Evolutionary conservation across 2,329 filamentous ascomycete species (phyloP).

Genomic region (Aspergillus persii): DNA sequence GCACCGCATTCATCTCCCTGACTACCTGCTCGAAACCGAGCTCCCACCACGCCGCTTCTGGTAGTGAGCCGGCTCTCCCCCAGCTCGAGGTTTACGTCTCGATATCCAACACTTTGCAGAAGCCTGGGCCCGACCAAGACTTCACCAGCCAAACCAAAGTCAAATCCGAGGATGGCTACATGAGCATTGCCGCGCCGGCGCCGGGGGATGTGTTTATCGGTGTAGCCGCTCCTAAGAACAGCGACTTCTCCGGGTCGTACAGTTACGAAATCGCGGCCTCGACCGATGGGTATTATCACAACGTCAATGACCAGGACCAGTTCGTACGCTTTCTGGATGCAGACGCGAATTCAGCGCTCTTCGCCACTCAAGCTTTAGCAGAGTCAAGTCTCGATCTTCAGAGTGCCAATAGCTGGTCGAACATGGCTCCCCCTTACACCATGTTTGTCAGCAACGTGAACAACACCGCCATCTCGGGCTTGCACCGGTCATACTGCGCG

Average conservation of each 20-base stretch:
- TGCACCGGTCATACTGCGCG: slow-evolving; percentile 81
- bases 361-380: slow-evolving; percentile 71
- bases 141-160: slow-evolving; percentile 41
- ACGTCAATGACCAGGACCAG: slow-evolving; percentile 49
- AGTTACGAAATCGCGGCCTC: slow-evolving; percentile 81
- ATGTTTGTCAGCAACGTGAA: slow-evolving; percentile 71
- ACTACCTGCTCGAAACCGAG: slow-evolving; percentile 81
- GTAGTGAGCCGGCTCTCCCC: slow-evolving; percentile 52
- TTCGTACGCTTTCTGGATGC: slow-evolving; percentile 80
- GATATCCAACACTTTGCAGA: slow-evolving; percentile 59
- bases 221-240: slow-evolving; percentile 67
- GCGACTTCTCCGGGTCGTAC: slow-evolving; percentile 65
- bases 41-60: slow-evolving; percentile 46
- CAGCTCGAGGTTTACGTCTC: slow-evolving; percentile 81
- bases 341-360: slow-evolving; percentile 72
- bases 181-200: slow-evolving; percentile 61
- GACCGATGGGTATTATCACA: slow-evolving; percentile 73
- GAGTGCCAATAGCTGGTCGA: slow-evolving; percentile 56
- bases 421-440: slow-evolving; percentile 65
- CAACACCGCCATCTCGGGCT: slow-evolving; percentile 60
- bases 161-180: slow-evolving; percentile 67
- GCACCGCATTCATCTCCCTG: slow-evolving; percentile 73
- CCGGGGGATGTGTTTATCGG: slow-evolving; percentile 72
- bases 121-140: slow-evolving; percentile 61
- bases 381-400: slow-evolving; percentile 44